Conservation (phyloP, 75 land plant species). For the Pseudotsuga menziesii region DNA sequence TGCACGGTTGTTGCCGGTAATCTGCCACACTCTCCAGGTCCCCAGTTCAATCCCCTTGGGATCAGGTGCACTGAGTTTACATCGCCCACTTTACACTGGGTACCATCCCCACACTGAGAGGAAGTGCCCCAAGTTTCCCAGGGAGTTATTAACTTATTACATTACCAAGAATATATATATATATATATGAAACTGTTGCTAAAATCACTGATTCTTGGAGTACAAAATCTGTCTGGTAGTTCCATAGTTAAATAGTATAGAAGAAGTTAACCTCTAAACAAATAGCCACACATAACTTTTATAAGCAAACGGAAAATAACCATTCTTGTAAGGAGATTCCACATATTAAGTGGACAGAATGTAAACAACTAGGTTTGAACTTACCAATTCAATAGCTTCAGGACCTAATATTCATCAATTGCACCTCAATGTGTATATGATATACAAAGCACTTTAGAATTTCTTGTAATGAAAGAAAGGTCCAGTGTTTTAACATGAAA, state of each 20-base stretch:
- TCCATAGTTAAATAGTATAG: background rate
- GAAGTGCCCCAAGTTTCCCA: too few species aligned
- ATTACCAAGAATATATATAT: too few species aligned
- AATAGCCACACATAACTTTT: background rate
- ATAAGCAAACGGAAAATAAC: background rate
- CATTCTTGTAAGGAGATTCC: background rate
- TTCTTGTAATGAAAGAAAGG: background rate
- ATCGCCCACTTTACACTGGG: too few species aligned
- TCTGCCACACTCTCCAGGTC: too few species aligned
- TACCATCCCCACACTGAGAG: too few species aligned
- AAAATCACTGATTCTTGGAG: background rate
- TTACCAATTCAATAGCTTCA: background rate
- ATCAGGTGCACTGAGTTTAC: too few species aligned
- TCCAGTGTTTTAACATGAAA: background rate
- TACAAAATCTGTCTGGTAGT: background rate
- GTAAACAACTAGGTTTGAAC: background rate
- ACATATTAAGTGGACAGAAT: conserved; percentile 3
- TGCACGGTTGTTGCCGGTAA: too few species aligned
- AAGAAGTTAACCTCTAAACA: background rate
- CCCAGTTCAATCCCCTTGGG: too few species aligned
- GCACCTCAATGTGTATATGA: background rate
- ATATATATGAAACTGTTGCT: background rate
- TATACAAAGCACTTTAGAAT: background rate
- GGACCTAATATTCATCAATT: background rate
- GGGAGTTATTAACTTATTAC: too few species aligned